Conservation (phyloP, 306 rosid species). For the Glycine tomentella region DNA sequence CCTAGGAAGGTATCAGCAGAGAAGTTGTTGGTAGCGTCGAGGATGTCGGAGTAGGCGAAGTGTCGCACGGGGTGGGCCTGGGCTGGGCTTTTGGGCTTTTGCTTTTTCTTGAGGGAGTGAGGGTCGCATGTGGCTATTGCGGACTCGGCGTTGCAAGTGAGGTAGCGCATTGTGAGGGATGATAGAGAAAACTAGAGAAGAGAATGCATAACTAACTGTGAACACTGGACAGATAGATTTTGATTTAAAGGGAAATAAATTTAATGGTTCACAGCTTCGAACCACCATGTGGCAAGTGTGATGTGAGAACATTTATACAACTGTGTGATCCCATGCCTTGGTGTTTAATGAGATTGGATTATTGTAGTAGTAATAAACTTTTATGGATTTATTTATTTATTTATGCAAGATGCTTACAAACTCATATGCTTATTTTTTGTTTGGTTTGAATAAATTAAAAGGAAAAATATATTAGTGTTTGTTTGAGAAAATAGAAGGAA, state of each 20-base stretch:
- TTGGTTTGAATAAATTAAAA: too few relatives aligned
- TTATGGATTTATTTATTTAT: too few relatives aligned
- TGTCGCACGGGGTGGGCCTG: constrained; percentile 29
- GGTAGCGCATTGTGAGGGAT: constrained; percentile 59
- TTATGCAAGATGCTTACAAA: too few relatives aligned
- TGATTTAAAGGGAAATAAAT: not conserved
- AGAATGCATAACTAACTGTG: constrained; percentile 40
- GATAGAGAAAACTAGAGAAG: not conserved
- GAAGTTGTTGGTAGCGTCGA: constrained; percentile 63
- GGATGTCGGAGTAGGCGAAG: constrained; percentile 56
- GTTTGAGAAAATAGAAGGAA: too few relatives aligned
- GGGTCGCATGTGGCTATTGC: constrained; percentile 70
- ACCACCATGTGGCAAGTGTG: not conserved
- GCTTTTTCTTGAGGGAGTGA: constrained; percentile 42
- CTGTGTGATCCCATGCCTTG: not conserved
- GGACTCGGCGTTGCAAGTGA: constrained; percentile 66
- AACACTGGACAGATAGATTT: not conserved
- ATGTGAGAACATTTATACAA: constrained; percentile 5
- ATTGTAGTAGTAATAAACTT: too few relatives aligned
- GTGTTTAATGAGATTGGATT: not conserved
- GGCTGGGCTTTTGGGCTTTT: constrained; percentile 25
- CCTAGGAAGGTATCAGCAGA: constrained; percentile 65
- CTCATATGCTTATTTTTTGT: too few relatives aligned
- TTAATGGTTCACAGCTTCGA: constrained; percentile 46
- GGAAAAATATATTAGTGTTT: too few relatives aligned